phyloP scores from a whole-genome alignment of 352 stramenopile genomes.

The Phytophthora megakarya region DNA sequence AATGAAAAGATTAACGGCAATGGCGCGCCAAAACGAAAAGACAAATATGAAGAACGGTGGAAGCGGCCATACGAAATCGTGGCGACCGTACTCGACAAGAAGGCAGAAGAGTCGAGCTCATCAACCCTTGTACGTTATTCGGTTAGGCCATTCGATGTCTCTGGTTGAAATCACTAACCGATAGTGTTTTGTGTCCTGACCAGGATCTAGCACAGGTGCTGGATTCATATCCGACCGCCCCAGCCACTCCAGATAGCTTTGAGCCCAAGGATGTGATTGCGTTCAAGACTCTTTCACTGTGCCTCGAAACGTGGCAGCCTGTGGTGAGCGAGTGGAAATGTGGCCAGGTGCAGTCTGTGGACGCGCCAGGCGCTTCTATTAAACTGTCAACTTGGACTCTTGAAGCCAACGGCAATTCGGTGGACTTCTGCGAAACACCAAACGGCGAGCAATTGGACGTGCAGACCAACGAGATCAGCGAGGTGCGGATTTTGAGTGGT shows the following conservation, averaged over 20 bases:
- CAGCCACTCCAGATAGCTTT: constrained; percentile 24
- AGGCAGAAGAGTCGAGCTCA: neutral
- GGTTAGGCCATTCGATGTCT: neutral
- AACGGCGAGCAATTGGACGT: constrained; percentile 18
- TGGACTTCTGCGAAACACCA: constrained; percentile 17
- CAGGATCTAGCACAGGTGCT: constrained; percentile 42
- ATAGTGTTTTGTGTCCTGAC: constrained; percentile 9
- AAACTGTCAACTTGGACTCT: constrained; percentile 31
- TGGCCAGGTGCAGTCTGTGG: constrained; percentile 40
- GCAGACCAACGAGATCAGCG: constrained; percentile 46
- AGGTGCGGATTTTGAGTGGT: constrained; percentile 54
- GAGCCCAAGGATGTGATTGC: constrained; percentile 58
- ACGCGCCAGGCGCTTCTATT: constrained; percentile 13
- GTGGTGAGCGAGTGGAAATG: constrained; percentile 72
- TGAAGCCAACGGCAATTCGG: constrained; percentile 1
- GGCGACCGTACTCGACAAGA: constrained; percentile 56
- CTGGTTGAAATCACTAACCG: constrained; percentile 1
- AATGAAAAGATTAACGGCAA: neutral
- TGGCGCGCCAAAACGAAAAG: constrained; percentile 19
- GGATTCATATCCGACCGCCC: constrained; percentile 29
- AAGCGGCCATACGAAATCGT: constrained; percentile 84
- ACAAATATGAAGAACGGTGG: constrained; percentile 64
- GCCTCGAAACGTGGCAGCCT: constrained; percentile 80
- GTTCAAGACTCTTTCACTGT: constrained; percentile 79
- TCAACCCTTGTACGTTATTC: constrained; percentile 22